Conservation (phyloP, 2,329 filamentous ascomycete genomes). For the Microsporum audouinii region DNA sequence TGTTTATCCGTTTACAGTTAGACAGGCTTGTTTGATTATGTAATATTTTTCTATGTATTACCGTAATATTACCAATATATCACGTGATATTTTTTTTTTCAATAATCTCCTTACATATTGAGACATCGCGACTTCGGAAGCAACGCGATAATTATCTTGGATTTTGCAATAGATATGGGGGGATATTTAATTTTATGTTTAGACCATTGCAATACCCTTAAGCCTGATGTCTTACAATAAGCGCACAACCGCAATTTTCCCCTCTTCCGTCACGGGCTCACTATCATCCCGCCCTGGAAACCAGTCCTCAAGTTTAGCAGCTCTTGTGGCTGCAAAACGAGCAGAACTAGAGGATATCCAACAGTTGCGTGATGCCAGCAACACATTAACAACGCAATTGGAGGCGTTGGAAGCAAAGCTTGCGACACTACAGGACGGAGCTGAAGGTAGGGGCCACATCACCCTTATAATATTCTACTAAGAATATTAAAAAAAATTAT, state of each 20-base stretch:
- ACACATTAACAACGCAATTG: slow-evolving; percentile 52
- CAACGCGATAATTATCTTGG: not conserved
- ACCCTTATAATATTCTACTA: not conserved
- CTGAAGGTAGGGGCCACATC: slow-evolving; percentile 39
- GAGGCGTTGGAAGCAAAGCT: slow-evolving; percentile 51
- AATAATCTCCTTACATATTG: not conserved
- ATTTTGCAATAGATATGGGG: not conserved
- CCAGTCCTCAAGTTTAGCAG: slow-evolving; percentile 47
- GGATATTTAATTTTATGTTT: not conserved
- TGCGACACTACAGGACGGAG: slow-evolving; percentile 49
- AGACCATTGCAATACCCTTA: not conserved
- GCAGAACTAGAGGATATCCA: slow-evolving; percentile 51
- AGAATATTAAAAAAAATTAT: not conserved
- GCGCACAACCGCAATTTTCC: not conserved
- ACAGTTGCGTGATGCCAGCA: slow-evolving; percentile 51
- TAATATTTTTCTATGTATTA: not conserved
- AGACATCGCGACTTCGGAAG: not conserved
- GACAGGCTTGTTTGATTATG: not conserved
- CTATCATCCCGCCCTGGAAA: slow-evolving; percentile 21
- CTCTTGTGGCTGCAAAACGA: slow-evolving; percentile 53
- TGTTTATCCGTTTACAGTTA: slow-evolving; percentile 13
- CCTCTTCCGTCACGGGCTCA: slow-evolving; percentile 16
- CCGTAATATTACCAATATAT: not conserved
- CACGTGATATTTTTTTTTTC: not conserved
- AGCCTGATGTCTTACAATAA: slow-evolving; percentile 1